phyloP scores from a whole-genome alignment of 257 asterid genomes.

The Solanum pimpinellifolium region DNA sequence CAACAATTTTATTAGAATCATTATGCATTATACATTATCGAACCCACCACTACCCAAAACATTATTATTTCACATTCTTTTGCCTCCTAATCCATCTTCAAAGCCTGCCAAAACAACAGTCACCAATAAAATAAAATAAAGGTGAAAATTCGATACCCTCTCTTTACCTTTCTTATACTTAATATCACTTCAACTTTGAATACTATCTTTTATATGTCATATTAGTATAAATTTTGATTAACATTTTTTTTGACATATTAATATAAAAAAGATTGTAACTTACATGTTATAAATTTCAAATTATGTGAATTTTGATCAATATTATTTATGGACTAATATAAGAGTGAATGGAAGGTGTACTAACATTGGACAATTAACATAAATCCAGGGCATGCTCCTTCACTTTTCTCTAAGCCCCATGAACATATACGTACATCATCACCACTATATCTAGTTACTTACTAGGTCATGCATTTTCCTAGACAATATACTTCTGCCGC shows the following conservation, averaged over 20 bases:
- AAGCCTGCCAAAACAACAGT: constrained; percentile 18
- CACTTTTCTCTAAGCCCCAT: constrained; percentile 14
- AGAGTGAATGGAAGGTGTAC: background rate
- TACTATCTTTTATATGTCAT: too few species aligned
- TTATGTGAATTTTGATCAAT: too few species aligned
- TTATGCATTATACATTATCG: constrained; percentile 18
- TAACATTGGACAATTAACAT: constrained; percentile 4
- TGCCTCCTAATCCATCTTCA: constrained; percentile 68
- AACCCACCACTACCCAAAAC: constrained; percentile 22
- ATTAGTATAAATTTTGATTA: fast-evolving
- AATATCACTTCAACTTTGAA: background rate
- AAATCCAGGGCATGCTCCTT: constrained; percentile 26
- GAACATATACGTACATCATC: background rate
- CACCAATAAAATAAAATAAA: background rate
- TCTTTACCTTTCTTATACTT: background rate
- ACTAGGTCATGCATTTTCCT: background rate
- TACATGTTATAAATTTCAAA: too few species aligned
- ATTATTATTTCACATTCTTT: constrained; percentile 14
- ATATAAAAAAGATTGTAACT: too few species aligned
- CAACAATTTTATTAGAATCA: background rate
- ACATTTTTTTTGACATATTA: too few species aligned
- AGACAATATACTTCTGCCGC: background rate
- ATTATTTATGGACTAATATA: too few species aligned
- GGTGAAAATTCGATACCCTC: background rate
- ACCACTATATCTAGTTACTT: background rate